Evolutionary conservation across 2,329 filamentous ascomycete genomes (phyloP).

Genomic region (Cladosporium austrohemisphaericum): DNA sequence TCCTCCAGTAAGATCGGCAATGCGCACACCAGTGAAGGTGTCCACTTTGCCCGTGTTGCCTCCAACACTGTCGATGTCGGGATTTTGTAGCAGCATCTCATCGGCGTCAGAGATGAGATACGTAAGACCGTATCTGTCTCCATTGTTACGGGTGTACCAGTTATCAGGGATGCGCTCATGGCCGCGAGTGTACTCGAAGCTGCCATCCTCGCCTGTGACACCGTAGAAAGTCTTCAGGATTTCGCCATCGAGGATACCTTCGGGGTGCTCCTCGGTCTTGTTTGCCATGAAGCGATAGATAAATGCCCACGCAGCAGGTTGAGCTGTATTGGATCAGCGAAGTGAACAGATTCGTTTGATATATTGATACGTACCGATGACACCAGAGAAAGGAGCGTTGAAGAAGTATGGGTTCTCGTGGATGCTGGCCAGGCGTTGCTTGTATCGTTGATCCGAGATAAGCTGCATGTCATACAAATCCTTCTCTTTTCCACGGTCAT

Average conservation of each 20-base stretch:
- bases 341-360: constrained; percentile 14
- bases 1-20: constrained; percentile 37
- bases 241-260: constrained; percentile 21
- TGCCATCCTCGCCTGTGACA: constrained; percentile 23
- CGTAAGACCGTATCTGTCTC: constrained; percentile 30
- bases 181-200: constrained; percentile 23
- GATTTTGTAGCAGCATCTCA: constrained; percentile 26
- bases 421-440: constrained; percentile 21
- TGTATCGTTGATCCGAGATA: constrained; percentile 4
- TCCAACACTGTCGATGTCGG: constrained; percentile 33
- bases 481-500: constrained; percentile 22
- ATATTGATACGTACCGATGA: constrained; percentile 20
- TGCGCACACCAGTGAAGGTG: constrained; percentile 35
- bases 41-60: constrained; percentile 35
- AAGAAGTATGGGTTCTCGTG: constrained; percentile 33
- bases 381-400: constrained; percentile 27
- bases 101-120: constrained; percentile 27
- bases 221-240: constrained; percentile 25
- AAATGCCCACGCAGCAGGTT: constrained; percentile 27
- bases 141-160: constrained; percentile 29
- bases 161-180: constrained; percentile 30
- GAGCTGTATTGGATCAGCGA: constrained; percentile 17
- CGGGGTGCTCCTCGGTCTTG: constrained; percentile 24
- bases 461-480: constrained; percentile 20
- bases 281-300: constrained; percentile 31